phyloP scores from a whole-genome alignment of 1,139 yeast species.

The Magnusiomyces paraingens region DNA sequence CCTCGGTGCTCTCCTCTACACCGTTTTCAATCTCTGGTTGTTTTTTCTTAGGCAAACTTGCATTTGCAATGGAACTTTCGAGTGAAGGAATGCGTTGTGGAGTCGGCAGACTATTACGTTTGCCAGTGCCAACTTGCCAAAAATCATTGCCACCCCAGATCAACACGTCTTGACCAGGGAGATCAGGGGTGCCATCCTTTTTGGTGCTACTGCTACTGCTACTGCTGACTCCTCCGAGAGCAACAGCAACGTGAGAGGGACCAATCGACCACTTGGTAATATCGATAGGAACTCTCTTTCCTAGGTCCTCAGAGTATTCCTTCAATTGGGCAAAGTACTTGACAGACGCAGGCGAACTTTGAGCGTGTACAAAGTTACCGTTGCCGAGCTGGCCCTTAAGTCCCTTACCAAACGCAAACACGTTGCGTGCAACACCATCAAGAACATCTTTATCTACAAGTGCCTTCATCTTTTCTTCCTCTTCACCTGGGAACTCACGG shows the following conservation, averaged over 20 bases:
- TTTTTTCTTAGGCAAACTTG: too few species aligned
- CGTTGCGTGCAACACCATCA: constrained; percentile 26
- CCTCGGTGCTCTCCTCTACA: not conserved
- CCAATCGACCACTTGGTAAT: constrained; percentile 55
- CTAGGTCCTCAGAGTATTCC: constrained; percentile 36
- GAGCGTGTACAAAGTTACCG: constrained; percentile 68
- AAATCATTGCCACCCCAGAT: constrained; percentile 78
- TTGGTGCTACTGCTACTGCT: constrained; percentile 25
- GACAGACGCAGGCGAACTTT: constrained; percentile 57
- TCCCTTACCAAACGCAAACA: constrained; percentile 71
- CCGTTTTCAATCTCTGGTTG: too few species aligned
- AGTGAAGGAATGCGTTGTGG: constrained; percentile 42
- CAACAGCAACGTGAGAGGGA: constrained; percentile 56
- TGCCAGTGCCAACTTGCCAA: constrained; percentile 86
- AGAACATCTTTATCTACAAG: constrained; percentile 19
- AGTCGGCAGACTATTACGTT: constrained; percentile 49
- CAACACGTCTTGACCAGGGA: constrained; percentile 45
- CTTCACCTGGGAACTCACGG: constrained; percentile 4
- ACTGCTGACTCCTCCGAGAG: constrained; percentile 36
- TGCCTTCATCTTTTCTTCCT: constrained; percentile 19
- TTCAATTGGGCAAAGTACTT: constrained; percentile 40
- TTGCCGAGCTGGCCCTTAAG: constrained; percentile 83
- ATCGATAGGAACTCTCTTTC: constrained; percentile 39
- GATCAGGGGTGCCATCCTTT: constrained; percentile 7
- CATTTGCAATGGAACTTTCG: not conserved